phyloP scores from a whole-genome alignment of 129 eudicot species.

The Deinandra increscens region DNA sequence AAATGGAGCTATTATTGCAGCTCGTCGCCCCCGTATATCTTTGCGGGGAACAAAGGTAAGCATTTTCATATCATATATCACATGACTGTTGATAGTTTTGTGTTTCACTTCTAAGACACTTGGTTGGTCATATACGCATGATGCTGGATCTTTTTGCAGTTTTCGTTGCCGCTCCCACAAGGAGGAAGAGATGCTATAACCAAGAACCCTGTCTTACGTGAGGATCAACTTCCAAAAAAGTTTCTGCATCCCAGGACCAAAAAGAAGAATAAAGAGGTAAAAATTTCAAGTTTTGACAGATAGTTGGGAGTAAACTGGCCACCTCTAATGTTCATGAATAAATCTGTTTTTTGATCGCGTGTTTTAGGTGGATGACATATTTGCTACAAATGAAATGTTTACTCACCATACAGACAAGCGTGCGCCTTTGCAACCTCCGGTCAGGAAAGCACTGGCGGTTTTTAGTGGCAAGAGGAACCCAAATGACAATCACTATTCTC shows the following conservation, averaged over 20 bases:
- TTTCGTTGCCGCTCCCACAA: constrained; percentile 88
- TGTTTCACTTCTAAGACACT: background rate
- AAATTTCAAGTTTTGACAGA: background rate
- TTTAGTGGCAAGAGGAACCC: constrained; percentile 89
- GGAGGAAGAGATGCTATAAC: constrained; percentile 88
- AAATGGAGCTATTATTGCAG: constrained; percentile 74
- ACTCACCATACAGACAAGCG: constrained; percentile 63
- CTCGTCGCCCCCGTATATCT: constrained; percentile 74
- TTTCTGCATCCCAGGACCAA: constrained; percentile 68
- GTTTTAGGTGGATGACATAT: constrained; percentile 57
- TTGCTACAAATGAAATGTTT: constrained; percentile 64
- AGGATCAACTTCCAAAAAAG: constrained; percentile 84
- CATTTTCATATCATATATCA: background rate
- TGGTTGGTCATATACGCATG: background rate
- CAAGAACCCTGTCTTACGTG: constrained; percentile 88
- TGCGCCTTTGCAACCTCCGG: constrained; percentile 84
- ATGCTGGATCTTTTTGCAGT: constrained; percentile 44
- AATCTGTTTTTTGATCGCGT: constrained; percentile 5
- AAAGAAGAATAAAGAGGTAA: constrained; percentile 77
- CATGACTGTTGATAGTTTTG: background rate
- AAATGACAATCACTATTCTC: constrained; percentile 82
- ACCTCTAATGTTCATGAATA: background rate
- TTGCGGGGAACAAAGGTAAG: constrained; percentile 87
- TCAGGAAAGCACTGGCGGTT: constrained; percentile 75
- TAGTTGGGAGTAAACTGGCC: background rate